Evolutionary conservation across 768 basidiomycete species (phyloP).

Genomic region (Agaricus blazei): DNA sequence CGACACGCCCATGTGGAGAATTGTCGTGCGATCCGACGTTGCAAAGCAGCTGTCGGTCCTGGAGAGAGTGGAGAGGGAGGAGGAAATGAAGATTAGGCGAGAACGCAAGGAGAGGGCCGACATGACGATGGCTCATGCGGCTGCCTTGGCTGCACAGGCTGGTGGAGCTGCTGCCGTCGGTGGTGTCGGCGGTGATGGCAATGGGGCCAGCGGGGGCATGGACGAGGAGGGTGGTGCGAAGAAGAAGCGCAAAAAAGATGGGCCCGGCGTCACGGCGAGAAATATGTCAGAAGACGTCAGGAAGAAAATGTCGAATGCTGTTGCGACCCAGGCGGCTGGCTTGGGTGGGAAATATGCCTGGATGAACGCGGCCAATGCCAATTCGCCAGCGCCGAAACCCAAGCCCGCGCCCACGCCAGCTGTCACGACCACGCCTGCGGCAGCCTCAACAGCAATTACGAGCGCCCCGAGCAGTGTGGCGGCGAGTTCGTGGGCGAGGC

Average conservation of each 20-base stretch:
- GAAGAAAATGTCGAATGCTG: slow-evolving; percentile 89
- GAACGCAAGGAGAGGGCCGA: slow-evolving; percentile 79
- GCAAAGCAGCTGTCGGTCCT: slow-evolving; percentile 72
- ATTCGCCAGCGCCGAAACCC: slow-evolving; percentile 23
- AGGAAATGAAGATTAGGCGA: slow-evolving; percentile 68
- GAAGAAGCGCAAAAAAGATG: slow-evolving; percentile 83
- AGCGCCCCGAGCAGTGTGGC: slow-evolving; percentile 6
- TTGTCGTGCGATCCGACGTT: slow-evolving; percentile 72
- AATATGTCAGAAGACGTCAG: slow-evolving; percentile 91
- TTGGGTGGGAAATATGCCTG: slow-evolving; percentile 79
- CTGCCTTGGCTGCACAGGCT: slow-evolving; percentile 55
- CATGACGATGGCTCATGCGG: slow-evolving; percentile 64
- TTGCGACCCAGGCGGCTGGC: slow-evolving; percentile 86
- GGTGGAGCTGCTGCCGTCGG: slow-evolving; percentile 31
- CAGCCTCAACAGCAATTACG: neutral
- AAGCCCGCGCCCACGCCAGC: slow-evolving; percentile 23
- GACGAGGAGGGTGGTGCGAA: slow-evolving; percentile 46
- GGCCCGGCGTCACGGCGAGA: slow-evolving; percentile 76
- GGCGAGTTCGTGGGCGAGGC: slow-evolving; percentile 51
- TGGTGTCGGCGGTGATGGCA: slow-evolving; percentile 19
- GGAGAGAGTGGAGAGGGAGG: slow-evolving; percentile 79
- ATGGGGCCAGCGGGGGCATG: slow-evolving; percentile 20
- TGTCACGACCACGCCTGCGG: slow-evolving; percentile 26
- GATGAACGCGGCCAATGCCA: slow-evolving; percentile 69
- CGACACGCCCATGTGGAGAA: slow-evolving; percentile 71